Base-by-base conservation (phyloP, 805 yeast genomes). In the Teunomyces barrocoloradensis region DNA sequence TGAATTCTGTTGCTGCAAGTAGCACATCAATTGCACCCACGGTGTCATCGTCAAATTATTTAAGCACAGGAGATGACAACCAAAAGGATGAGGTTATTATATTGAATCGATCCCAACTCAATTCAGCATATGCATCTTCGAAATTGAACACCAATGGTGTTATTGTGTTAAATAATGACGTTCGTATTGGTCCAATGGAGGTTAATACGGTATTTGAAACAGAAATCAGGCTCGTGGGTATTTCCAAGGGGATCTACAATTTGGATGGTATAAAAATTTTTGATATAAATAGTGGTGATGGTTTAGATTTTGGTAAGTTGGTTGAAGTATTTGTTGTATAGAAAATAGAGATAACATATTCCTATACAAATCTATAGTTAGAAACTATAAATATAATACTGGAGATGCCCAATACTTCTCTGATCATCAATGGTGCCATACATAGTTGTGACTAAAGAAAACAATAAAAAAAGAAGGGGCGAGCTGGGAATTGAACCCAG, bases 301-400 rank as follows among this genome's bases (percentile, higher is more conserved):
- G 81, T 1, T 74, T 82, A 52, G 90, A 82, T 51, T 84, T 87
- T 59, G 90, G 89, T 1, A 77, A 80, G 48, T 66, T 87, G 45
- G 69, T 87, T 32, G 90, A 86, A 55, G 86, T 87, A 1, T 75
- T 82, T 47, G 89, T 87, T 6, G 68, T 68, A 36, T 65, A 54
- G 49, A 15, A n/a, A 37, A 37, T 37, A n/a, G 11, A 37, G 6
- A 13, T 21, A 36, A 7, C 20, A 18, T 18, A 18, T 18, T 18
- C 4, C 20, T 4, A 18, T 18, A 18, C 20, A 18, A 18, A 18
- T 18, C 20, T 18, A 18, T 18, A 18, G 20, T 18, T 18, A 18
- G 20, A 18, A 18, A 18, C 20, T 18, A 18, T 18, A 18, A 18
- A 18, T 3, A 3, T 18, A 3, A 18, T 18, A 18, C 20, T 18